Evolutionary conservation across 352 stramenopile genomes (phyloP), one percentile per base, ranked within the genome.

Genomic region (Globisporangium heterothallicum): DNA sequence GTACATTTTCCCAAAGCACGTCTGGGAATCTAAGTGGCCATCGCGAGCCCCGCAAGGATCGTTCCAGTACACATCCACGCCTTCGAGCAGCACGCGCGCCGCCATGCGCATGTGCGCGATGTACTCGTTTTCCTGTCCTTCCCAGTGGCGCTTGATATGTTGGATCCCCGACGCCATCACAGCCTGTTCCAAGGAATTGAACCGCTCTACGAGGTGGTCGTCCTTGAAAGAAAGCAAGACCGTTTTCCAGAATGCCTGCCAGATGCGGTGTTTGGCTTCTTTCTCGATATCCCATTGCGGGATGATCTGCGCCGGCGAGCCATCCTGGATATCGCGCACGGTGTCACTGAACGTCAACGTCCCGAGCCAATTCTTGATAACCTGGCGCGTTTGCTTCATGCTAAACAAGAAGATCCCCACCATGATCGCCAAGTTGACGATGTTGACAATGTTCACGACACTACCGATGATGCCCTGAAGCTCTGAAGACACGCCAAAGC

Each of bases 1-100:
- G 44, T 72, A 76, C 68, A 79, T 72, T 53, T 79, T 79, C 0
- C 65, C 70, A 56, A 81, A 81, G 56, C 47, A 67, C 1, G 61
- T 72, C 26, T 66, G 44, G 0, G 68, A 77, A 43, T 78, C 66
- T 0, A 73, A 49, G 22, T 60, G 49, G 13, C 72, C 64, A 38
- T 84, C 65, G 2, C 59, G 53, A 42, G 61, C 51, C 22, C 67
- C 67, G 14, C 29, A 56, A 2, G 58, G 35, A 29, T 76, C 59
- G 18, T 66, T 46, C 64, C 61, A 81, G 40, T 56, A 81, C 16
- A 78, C 70, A 45, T 81, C 73, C 2, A 79, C 55, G 0, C 73
- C 73, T 58, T 84, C 73, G 1, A 84, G 58, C 6, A 64, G 43
- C 19, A 43, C 27, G 8, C 61, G 51, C 21, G 49, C 58, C 6